A percentile compares a stretch with the other conserved stretches of the same genome.
Evolutionary conservation across 2,329 filamentous ascomycete genomes (phyloP).

Genomic region (Catunica adiposa): DNA sequence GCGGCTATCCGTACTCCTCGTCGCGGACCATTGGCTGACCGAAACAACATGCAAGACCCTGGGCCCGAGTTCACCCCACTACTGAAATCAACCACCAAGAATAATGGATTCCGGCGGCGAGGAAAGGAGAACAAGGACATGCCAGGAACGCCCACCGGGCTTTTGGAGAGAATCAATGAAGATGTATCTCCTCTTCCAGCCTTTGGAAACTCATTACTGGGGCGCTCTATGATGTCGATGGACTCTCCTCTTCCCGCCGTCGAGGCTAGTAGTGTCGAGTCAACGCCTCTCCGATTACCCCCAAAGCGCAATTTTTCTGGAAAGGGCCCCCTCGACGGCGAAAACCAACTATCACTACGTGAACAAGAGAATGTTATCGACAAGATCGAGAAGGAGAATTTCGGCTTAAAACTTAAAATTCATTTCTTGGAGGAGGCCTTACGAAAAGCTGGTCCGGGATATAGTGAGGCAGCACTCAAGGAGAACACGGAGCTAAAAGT

Average conservation of each 20-base stretch:
- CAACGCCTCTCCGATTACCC: constrained; percentile 62
- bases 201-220: constrained; percentile 57
- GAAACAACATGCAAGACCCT: constrained; percentile 51
- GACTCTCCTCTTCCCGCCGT: constrained; percentile 28
- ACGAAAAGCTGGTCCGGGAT: constrained; percentile 71
- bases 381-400: constrained; percentile 96
- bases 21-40: constrained; percentile 59
- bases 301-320: constrained; percentile 41
- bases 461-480: constrained; percentile 73
- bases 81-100: constrained; percentile 64
- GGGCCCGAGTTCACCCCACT: constrained; percentile 85
- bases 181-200: constrained; percentile 59
- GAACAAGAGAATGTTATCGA: constrained; percentile 95
- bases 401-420: constrained; percentile 89
- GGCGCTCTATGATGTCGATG: constrained; percentile 43
- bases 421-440: constrained; percentile 89
- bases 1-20: constrained; percentile 34
- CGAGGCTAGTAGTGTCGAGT: constrained; percentile 61
- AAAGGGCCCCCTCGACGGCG: constrained; percentile 59
- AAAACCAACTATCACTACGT: constrained; percentile 76
- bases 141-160: constrained; percentile 47
- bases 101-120: constrained; percentile 45
- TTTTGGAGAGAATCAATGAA: constrained; percentile 45
- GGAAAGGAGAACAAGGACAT: constrained; percentile 46
- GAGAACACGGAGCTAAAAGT: constrained; percentile 97